phyloP scores from a whole-genome alignment of 495 filamentous ascomycete genomes.

The Lasiosphaeria miniovina region DNA sequence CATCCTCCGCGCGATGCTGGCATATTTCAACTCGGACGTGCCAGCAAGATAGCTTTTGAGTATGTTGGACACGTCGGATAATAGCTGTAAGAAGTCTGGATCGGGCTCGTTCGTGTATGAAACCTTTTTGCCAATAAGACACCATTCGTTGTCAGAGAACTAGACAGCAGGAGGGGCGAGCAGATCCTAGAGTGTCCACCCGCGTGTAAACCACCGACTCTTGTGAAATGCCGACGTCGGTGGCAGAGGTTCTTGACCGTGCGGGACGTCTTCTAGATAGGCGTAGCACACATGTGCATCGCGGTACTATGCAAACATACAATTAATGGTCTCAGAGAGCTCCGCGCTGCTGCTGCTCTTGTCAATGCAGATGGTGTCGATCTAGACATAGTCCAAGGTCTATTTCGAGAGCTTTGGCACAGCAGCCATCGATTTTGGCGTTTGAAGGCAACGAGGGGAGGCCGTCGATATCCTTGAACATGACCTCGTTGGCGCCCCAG shows the following conservation, averaged over 20 bases:
- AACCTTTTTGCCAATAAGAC: neutral
- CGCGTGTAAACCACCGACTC: constrained; percentile 9
- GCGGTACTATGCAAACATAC: constrained; percentile 13
- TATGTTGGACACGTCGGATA: neutral
- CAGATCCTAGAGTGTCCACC: constrained; percentile 13
- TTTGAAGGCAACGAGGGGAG: constrained; percentile 5
- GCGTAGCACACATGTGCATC: constrained; percentile 12
- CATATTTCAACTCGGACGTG: neutral
- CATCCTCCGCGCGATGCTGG: neutral
- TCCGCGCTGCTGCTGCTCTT: constrained; percentile 19
- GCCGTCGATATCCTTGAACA: constrained; percentile 27
- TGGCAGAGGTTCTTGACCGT: neutral
- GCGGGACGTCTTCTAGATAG: constrained; percentile 11
- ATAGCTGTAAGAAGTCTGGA: neutral
- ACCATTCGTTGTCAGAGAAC: neutral
- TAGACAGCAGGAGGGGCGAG: neutral
- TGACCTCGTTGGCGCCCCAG: constrained; percentile 34
- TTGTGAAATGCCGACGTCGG: neutral
- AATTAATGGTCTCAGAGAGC: constrained; percentile 16
- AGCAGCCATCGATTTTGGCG: constrained; percentile 33
- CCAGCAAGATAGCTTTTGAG: neutral
- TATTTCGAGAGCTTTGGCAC: constrained; percentile 24
- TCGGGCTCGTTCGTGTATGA: neutral
- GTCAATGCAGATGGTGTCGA: constrained; percentile 20
- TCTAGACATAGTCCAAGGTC: constrained; percentile 9